Evolutionary conservation across 805 yeast genomes (phyloP).

Genomic region (Yarrowia deformans): DNA sequence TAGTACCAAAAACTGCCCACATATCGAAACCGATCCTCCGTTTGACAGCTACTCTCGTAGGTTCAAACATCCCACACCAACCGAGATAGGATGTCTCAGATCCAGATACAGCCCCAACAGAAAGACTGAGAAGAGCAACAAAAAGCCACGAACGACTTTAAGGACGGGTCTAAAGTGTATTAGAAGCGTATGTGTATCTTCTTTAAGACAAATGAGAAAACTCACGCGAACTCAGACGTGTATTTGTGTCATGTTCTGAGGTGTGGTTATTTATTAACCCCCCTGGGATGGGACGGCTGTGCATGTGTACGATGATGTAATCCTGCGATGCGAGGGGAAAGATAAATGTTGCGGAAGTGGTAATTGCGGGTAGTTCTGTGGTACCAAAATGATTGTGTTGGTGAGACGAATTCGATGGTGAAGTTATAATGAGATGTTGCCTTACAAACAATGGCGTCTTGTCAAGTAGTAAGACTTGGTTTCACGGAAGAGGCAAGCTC

Average conservation of each 20-base stretch:
- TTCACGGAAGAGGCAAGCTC: too few relatives aligned
- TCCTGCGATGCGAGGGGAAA: too few relatives aligned
- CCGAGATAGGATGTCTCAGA: constrained; percentile 15
- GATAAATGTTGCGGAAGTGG: too few relatives aligned
- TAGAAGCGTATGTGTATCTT: too few relatives aligned
- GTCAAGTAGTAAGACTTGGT: too few relatives aligned
- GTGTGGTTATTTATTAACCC: too few relatives aligned
- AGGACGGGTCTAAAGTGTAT: not conserved
- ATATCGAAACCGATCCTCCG: not conserved
- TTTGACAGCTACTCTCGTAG: not conserved
- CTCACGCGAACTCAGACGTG: too few relatives aligned
- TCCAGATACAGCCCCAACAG: constrained; percentile 5
- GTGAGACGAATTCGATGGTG: not conserved
- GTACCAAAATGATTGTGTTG: not conserved
- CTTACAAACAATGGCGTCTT: too few relatives aligned
- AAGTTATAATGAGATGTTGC: not conserved
- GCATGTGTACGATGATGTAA: too few relatives aligned
- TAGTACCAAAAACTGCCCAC: not conserved
- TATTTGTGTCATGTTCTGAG: too few relatives aligned
- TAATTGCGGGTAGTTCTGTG: not conserved
- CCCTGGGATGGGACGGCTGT: too few relatives aligned
- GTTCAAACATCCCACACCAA: not conserved
- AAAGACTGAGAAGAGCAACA: not conserved
- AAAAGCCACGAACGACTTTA: not conserved
- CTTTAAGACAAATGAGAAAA: too few relatives aligned